phyloP scores from a whole-genome alignment of 1,139 yeast species.

The Geotrichum cucujoidarum region DNA sequence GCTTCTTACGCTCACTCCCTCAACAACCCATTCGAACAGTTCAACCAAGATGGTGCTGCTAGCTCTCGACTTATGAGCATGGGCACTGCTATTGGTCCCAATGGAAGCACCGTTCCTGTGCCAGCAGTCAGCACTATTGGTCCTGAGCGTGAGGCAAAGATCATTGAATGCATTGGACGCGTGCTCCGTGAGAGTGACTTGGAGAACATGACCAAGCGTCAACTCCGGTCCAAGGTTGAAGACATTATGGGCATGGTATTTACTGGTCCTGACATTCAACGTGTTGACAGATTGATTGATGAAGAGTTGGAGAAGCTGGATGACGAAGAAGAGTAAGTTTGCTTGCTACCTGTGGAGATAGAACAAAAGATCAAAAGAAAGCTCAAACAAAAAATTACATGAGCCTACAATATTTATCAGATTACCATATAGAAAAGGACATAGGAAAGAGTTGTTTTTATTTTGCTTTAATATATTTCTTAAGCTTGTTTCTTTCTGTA shows the following conservation, averaged over 20 bases:
- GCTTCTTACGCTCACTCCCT: neutral
- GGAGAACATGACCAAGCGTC: slow-evolving; percentile 38
- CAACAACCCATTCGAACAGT: slow-evolving; percentile 8
- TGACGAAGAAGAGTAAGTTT: slow-evolving; percentile 22
- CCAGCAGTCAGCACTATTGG: slow-evolving; percentile 1
- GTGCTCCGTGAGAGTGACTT: slow-evolving; percentile 36
- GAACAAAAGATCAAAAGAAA: neutral
- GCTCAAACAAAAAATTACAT: neutral
- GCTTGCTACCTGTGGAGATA: too few species aligned
- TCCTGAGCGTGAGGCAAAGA: slow-evolving; percentile 24
- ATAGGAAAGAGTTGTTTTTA: too few species aligned
- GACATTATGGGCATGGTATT: slow-evolving; percentile 37
- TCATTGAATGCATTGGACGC: slow-evolving; percentile 30
- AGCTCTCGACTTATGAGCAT: slow-evolving; percentile 1
- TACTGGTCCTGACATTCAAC: slow-evolving; percentile 31
- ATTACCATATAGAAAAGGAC: too few species aligned
- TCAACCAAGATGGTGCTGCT: slow-evolving; percentile 7
- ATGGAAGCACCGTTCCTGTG: neutral
- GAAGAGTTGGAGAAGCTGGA: slow-evolving; percentile 35
- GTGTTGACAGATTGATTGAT: slow-evolving; percentile 37
- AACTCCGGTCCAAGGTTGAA: slow-evolving; percentile 37
- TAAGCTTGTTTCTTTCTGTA: neutral
- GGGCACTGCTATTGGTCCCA: neutral
- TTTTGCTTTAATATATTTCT: neutral
- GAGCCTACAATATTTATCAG: neutral